Percentiles rank a stretch among this genome's conserved stretches.
Evolutionary conservation across 208 protist genomes (phyloP).

Genomic region (Acanthamoeba triangularis): DNA sequence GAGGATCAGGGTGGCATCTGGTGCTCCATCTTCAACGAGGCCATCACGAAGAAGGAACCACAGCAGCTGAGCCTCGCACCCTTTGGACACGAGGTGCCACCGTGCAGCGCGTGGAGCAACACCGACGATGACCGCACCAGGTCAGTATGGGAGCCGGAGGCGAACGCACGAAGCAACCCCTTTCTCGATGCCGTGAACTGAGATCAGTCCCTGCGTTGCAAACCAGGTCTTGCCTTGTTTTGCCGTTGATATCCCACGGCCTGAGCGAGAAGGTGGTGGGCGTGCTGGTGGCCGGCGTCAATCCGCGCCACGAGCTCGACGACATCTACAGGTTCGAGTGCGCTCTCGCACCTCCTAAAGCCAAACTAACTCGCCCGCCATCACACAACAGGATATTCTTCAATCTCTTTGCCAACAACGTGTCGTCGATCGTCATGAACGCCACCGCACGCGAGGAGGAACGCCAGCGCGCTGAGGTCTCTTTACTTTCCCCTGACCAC

Average conservation of each 20-base stretch:
- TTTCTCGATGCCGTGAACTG: not conserved
- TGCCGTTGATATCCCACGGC: not conserved
- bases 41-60: not conserved
- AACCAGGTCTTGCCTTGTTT: not conserved
- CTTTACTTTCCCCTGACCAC: not conserved
- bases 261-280: not conserved
- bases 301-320: slow-evolving; percentile 16
- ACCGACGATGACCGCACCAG: not conserved
- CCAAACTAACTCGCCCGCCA: not conserved
- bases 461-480: not conserved
- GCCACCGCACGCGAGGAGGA: slow-evolving; percentile 51
- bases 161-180: not conserved
- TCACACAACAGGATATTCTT: slow-evolving; percentile 8
- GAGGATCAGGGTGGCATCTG: slow-evolving; percentile 22
- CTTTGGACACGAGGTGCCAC: slow-evolving; percentile 5
- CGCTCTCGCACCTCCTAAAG: not conserved
- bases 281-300: slow-evolving; percentile 42
- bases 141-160: not conserved
- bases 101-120: not conserved
- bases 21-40: not conserved
- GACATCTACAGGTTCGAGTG: not conserved
- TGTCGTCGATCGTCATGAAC: not conserved
- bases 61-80: not conserved
- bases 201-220: too few relatives aligned
- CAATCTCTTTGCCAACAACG: slow-evolving; percentile 1